Evolutionary conservation across 345 rosid species (phyloP).

Genomic region (Erysimum cheiranthoides): DNA sequence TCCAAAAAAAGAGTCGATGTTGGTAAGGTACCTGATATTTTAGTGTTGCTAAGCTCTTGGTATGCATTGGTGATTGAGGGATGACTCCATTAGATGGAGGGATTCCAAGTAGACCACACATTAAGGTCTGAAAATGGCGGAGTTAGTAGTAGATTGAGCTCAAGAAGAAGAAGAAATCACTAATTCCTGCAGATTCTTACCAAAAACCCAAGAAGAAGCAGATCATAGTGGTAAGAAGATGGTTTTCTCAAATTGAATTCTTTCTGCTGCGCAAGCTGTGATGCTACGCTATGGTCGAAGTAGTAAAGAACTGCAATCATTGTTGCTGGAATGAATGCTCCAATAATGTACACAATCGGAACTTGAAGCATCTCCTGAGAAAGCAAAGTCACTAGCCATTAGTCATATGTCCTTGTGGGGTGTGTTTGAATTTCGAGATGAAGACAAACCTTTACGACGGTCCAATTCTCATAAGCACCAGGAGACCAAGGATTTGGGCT

Average conservation of each 20-base stretch:
- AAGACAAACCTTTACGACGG: constrained; percentile 66
- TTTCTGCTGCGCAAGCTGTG: constrained; percentile 94
- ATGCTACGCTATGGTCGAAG: constrained; percentile 97
- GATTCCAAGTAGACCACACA: constrained; percentile 93
- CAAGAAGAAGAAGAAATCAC: background rate
- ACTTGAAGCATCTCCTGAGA: constrained; percentile 81
- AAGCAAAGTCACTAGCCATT: constrained; percentile 14
- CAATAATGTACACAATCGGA: constrained; percentile 80
- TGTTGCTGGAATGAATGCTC: constrained; percentile 94
- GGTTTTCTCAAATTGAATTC: constrained; percentile 97
- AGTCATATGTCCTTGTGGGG: constrained; percentile 29
- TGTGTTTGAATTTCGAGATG: constrained; percentile 13
- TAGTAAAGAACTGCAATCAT: constrained; percentile 98
- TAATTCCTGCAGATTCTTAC: constrained; percentile 44
- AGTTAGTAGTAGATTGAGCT: background rate
- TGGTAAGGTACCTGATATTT: constrained; percentile 91
- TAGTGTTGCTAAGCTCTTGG: constrained; percentile 90
- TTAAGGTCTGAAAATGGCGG: constrained; percentile 56
- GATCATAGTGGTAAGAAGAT: constrained; percentile 87
- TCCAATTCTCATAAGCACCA: constrained; percentile 92
- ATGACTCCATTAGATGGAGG: constrained; percentile 98
- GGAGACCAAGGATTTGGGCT: constrained; percentile 98
- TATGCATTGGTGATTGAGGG: constrained; percentile 99
- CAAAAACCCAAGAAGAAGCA: constrained; percentile 86
- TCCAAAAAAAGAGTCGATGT: background rate